Conservation (phyloP, 192 early-diverging fungal genomes). For the Thoreauomyces humboldtii region DNA sequence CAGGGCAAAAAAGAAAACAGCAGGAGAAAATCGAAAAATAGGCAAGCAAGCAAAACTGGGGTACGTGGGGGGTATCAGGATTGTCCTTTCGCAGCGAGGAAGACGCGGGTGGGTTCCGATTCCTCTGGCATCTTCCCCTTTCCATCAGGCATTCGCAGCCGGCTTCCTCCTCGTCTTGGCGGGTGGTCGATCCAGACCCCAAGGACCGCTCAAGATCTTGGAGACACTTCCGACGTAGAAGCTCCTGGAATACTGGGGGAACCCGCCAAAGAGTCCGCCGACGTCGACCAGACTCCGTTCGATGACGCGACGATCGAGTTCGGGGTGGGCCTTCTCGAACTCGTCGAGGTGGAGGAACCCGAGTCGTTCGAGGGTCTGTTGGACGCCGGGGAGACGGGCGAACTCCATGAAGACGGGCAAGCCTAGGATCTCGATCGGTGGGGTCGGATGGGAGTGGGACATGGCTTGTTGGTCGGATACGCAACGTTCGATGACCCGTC, state of each 20-base stretch:
- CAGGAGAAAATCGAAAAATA: too few relatives aligned
- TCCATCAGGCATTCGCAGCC: too few relatives aligned
- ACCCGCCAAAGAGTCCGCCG: conserved; percentile 15
- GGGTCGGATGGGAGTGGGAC: neutral
- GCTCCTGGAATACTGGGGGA: conserved; percentile 3
- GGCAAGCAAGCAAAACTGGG: too few relatives aligned
- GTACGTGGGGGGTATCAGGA: too few relatives aligned
- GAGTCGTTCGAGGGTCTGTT: conserved; percentile 20
- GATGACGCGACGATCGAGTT: conserved; percentile 8
- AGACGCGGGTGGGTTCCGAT: too few relatives aligned
- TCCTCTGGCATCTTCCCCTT: too few relatives aligned
- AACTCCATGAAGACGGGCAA: conserved; percentile 29
- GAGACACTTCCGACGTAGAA: conserved; percentile 14
- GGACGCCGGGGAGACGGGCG: conserved; percentile 12
- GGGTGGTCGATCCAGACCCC: conserved; percentile 22
- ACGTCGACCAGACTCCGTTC: conserved; percentile 14
- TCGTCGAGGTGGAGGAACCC: conserved; percentile 16
- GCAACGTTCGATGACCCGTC: conserved; percentile 12
- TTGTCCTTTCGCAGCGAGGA: too few relatives aligned
- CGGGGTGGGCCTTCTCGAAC: conserved; percentile 17
- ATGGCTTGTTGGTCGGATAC: conserved; percentile 4
- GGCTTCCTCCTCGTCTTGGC: too few relatives aligned
- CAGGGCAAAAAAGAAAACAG: too few relatives aligned
- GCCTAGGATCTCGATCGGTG: conserved; percentile 20
- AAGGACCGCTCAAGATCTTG: conserved; percentile 13